phyloP scores from a whole-genome alignment of 371 early-diverging fungal species.

The Mucor ambiguus region DNA sequence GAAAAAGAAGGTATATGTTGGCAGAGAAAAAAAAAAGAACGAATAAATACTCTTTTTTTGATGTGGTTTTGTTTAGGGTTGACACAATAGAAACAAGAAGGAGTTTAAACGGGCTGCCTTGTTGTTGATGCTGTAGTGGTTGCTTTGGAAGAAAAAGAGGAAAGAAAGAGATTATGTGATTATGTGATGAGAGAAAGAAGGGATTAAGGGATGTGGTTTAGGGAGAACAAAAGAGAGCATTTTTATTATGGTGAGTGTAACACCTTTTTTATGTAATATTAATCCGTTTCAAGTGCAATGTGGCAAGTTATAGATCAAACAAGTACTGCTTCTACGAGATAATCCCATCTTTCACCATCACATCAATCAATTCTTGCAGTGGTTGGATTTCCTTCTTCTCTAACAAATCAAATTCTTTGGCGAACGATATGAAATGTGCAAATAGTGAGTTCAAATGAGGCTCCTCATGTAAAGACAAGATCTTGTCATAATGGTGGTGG shows the following conservation, averaged over 20 bases:
- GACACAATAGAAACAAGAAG: background rate
- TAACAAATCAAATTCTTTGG: constrained; percentile 87
- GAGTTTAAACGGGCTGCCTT: background rate
- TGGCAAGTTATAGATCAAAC: background rate
- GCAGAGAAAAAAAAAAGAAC: background rate
- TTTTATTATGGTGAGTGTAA: constrained; percentile 7
- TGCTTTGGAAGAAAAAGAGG: background rate
- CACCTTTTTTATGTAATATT: constrained; percentile 1
- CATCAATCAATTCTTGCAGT: constrained; percentile 77
- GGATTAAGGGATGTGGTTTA: background rate
- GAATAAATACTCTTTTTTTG: background rate
- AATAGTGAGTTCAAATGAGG: constrained; percentile 93
- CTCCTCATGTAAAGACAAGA: constrained; percentile 81
- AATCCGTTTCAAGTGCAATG: constrained; percentile 2
- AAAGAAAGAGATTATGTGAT: background rate
- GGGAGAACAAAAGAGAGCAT: background rate
- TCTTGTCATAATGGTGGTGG: constrained; percentile 88
- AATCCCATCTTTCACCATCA: constrained; percentile 60
- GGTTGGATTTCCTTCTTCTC: constrained; percentile 90
- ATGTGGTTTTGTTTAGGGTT: background rate
- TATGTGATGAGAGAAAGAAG: background rate
- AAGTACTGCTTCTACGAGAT: constrained; percentile 22
- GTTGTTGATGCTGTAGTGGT: background rate
- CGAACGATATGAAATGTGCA: constrained; percentile 92
- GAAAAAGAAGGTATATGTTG: background rate